Evolutionary conservation across 2,329 filamentous ascomycete species (phyloP), one percentile per base, ranked within the genome.

Genomic region (Raffaelea arxii): DNA sequence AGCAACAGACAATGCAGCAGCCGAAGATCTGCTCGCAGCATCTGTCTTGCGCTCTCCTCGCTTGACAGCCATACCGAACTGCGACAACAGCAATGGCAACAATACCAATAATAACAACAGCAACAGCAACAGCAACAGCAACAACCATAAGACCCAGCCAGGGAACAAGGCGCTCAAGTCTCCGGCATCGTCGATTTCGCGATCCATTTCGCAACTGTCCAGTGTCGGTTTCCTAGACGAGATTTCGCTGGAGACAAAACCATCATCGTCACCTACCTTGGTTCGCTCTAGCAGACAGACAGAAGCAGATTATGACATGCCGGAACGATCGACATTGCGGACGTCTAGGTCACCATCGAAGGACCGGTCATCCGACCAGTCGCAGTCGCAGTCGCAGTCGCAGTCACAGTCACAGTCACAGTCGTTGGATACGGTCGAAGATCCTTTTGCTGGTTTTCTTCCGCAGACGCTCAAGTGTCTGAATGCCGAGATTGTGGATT

Each of bases 391-490:
- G 21, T n/a, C n/a, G n/a, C n/a, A n/a, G n/a, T n/a, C n/a, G n/a
- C n/a, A n/a, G n/a, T n/a, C n/a, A n/a, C n/a, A n/a, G n/a, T n/a
- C n/a, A n/a, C n/a, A n/a, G 11, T 36, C 6, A 21, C 14, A 4
- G 12, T 14, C 6, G 19, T 10, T 5, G 14, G 44, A 46, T 7
- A 24, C 18, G 9, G 47, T 53, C 6, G 61, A 62, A 24, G 44
- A 50, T 2, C 51, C 56, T 1, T 56, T 62, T 5, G 59, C 68
- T 19, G 52, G 55, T 32, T 60, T 70, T 21, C 63, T 77, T 3
- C 80, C 80, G 0, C 79, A 84, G 55, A 71, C 77, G 4, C 55
- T 84, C 9, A 68, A 68, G 0, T 64, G 61, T 3, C 64, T 84
- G 3, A 72, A 72, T 47, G 64, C 75, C 3, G 72, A 78, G 32